These are phyloP conservation scores for Claviceps monticola DNA, from an alignment of 2,329 filamentous ascomycete genomes.

Conservation along the genomic window DNA sequence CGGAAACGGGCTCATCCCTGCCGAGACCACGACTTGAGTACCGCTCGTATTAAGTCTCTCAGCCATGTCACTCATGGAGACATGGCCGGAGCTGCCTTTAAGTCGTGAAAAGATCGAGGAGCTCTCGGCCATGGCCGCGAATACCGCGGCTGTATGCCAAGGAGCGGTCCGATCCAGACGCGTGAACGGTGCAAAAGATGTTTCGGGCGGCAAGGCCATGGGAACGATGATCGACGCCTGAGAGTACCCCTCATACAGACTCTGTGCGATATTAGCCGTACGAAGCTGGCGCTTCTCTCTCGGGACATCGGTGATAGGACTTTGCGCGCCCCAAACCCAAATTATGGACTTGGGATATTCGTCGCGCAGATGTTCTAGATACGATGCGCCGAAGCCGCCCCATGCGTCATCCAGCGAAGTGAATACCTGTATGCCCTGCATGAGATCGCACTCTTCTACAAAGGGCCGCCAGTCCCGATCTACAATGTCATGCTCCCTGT, in stretches of 20 bases:
- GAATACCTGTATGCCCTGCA: conserved; percentile 77
- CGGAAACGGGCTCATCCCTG: conserved; percentile 48
- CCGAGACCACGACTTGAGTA: conserved; percentile 64
- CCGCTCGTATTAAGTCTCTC: conserved; percentile 59
- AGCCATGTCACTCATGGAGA: conserved; percentile 47
- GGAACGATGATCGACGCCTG: conserved; percentile 70
- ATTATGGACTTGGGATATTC: conserved; percentile 81
- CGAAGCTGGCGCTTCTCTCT: conserved; percentile 41
- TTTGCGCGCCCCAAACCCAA: conserved; percentile 77
- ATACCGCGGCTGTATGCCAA: conserved; percentile 71
- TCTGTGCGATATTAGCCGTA: conserved; percentile 60
- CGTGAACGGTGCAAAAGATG: conserved; percentile 41
- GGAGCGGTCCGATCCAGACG: conserved; percentile 46
- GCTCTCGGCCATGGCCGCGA: conserved; percentile 65
- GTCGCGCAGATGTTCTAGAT: conserved; percentile 67
- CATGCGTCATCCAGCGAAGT: conserved; percentile 63
- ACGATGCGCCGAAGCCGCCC: conserved; percentile 62
- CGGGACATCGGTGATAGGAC: conserved; percentile 35
- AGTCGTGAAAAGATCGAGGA: conserved; percentile 65
- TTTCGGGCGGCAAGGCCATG: conserved; percentile 49
- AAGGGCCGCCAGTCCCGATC: conserved; percentile 86
- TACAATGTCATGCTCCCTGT: conserved; percentile 71
- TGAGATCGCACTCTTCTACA: conserved; percentile 80
- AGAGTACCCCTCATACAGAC: conserved; percentile 52
- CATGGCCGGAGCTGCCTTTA: conserved; percentile 26